Evolutionary conservation across 805 yeast genomes (phyloP), one percentile per base, ranked within the genome.

Genomic region (Myxozyma vanderwaltii): DNA sequence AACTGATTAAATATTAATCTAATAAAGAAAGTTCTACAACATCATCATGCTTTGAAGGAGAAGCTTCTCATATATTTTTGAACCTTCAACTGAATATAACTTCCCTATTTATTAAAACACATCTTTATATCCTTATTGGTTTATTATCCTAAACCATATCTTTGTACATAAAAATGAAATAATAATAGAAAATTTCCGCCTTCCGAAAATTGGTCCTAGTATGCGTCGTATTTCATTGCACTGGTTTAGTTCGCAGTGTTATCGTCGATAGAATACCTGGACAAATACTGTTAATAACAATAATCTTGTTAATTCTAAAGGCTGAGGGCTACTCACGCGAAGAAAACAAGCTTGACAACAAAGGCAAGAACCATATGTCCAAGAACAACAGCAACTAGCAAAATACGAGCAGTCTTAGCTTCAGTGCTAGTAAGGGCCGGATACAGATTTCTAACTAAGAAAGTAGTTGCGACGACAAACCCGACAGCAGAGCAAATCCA

Each of bases 401-500:
- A 52, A 1, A 75, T 49, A 31, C 69, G 55, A 54, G 77, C 67
- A 31, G 75, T 63, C 69, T 77, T 71, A 50, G 77, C 77, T 54
- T 75, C 76, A 0, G 72, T 76, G n/a, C 69, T 62, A 4, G 71
- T 74, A 50, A 63, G 74, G 71, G 56, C 77, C 69, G 79, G 75
- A 59, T 70, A 75, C 69, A 76, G 26, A 75, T 69, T 73, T 79
- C 86, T 59, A 74, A 72, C 49, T 74, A 69, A 58, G 81, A 85
- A 69, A 33, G 80, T 73, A 4, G 89, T 88, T 49, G 90, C 83
- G 2, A 88, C 68, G 1, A 77, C 69, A 13, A 85, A 87, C 35
- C 91, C 91, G 3, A 81, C 54, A 0, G 78, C 73, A 4, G 86
- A 85, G 56, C 86, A 75, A 1, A 76, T 60, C 91, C 91, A 86